These are phyloP conservation scores for Neonectria ditissima DNA, from an alignment of 2,329 filamentous ascomycete genomes.

Conservation along the genomic window DNA sequence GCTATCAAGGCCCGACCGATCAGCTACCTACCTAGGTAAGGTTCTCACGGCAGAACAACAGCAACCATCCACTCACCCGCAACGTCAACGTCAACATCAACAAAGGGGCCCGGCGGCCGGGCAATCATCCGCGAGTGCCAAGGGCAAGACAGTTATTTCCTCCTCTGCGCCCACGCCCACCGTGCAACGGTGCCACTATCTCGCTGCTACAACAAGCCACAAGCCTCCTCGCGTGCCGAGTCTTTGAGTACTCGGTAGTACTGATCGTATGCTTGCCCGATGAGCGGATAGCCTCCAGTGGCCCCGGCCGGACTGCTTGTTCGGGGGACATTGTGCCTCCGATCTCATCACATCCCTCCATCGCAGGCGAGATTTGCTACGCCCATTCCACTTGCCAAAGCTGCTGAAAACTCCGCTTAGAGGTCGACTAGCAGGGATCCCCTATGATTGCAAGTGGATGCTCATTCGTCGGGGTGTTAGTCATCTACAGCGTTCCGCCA, in stretches of 20 bases:
- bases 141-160: not conserved
- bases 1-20: constrained; percentile 1
- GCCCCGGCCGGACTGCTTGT: constrained; percentile 20
- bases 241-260: not conserved
- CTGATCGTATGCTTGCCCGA: constrained; percentile 11
- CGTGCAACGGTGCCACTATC: constrained; percentile 3
- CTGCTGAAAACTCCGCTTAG: constrained; percentile 37
- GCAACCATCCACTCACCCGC: no score
- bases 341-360: constrained; percentile 40
- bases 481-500: constrained; percentile 1
- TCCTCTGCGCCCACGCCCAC: constrained; percentile 6
- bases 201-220: not conserved
- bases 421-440: constrained; percentile 38
- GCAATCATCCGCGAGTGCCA: constrained; percentile 19
- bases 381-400: constrained; percentile 32
- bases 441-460: constrained; percentile 24
- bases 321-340: constrained; percentile 22
- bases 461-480: constrained; percentile 30
- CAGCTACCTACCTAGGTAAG: not conserved
- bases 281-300: constrained; percentile 21
- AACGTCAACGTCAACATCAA: constrained; percentile 5
- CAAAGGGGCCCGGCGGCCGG: constrained; percentile 10
- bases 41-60: constrained; percentile 3
- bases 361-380: constrained; percentile 42
- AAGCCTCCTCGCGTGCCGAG: constrained; percentile 6